These are phyloP conservation scores for Beta macrorhiza DNA, from an alignment of 179 eudicot species.

Conservation along the genomic window DNA sequence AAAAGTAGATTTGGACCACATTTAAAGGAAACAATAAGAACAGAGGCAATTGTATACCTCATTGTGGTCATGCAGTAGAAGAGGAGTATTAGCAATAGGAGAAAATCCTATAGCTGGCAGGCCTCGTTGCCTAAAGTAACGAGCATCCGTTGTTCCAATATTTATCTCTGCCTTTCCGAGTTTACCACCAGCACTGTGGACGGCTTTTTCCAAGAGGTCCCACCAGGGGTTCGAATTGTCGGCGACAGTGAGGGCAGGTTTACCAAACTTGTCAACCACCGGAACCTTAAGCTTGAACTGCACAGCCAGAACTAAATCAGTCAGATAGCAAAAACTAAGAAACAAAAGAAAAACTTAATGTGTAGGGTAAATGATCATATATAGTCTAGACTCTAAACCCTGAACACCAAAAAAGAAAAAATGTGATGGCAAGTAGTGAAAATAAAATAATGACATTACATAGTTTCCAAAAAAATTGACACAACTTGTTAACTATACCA, in stretches of 20 bases:
- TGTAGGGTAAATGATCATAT: neutral
- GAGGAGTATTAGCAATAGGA: slow-evolving; percentile 90
- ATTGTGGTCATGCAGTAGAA: slow-evolving; percentile 87
- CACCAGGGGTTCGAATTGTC: slow-evolving; percentile 90
- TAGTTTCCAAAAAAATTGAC: no score
- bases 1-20: neutral
- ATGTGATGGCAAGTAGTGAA: no score
- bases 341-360: neutral
- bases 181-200: slow-evolving; percentile 54
- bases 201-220: slow-evolving; percentile 67
- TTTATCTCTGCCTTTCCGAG: slow-evolving; percentile 76
- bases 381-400: neutral
- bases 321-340: slow-evolving; percentile 8
- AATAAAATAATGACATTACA: no score
- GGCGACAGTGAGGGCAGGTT: slow-evolving; percentile 50
- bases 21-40: slow-evolving; percentile 6
- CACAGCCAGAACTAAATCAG: slow-evolving; percentile 11
- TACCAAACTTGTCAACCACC: slow-evolving; percentile 61
- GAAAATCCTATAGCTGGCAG: slow-evolving; percentile 91
- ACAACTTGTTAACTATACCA: neutral
- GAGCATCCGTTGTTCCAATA: slow-evolving; percentile 86
- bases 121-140: slow-evolving; percentile 68
- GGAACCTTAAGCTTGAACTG: slow-evolving; percentile 79
- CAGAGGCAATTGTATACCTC: slow-evolving; percentile 48
- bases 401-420: no score